A percentile compares a stretch with the other conserved stretches of the same genome.
These are phyloP conservation scores for Marasmius sp. DNA, from an alignment of 1,284 basidiomycete species.

Conservation along the genomic window DNA sequence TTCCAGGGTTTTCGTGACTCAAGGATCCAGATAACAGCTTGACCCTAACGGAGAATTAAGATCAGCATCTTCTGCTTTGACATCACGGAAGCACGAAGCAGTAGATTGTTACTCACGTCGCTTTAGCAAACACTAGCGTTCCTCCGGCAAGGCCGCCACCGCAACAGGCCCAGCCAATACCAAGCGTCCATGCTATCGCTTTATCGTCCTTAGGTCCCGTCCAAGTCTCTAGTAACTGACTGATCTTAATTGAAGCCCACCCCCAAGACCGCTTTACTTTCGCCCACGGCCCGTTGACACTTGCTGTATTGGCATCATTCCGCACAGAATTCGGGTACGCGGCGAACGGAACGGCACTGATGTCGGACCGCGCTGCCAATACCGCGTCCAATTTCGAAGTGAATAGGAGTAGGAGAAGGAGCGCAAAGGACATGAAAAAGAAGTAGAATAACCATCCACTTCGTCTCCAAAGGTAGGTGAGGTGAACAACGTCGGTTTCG, in stretches of 20 bases:
- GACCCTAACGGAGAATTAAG: conserved; percentile 46
- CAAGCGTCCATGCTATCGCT: conserved; percentile 83
- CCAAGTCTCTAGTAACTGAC: conserved; percentile 71
- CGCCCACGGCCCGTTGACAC: conserved; percentile 17
- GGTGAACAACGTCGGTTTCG: conserved; percentile 68
- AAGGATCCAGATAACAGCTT: conserved; percentile 74
- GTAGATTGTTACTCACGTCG: conserved; percentile 52
- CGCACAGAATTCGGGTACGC: conserved; percentile 19
- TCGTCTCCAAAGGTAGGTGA: conserved; percentile 82
- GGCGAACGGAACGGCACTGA: conserved; percentile 56
- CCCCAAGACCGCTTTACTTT: conserved; percentile 41
- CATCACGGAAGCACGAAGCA: neutral
- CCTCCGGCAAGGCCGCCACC: conserved; percentile 89
- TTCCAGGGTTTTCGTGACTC: conserved; percentile 77
- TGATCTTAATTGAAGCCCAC: conserved; percentile 50
- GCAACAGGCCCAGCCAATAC: conserved; percentile 89
- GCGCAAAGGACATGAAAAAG: conserved; percentile 72
- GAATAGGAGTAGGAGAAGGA: conserved; percentile 65
- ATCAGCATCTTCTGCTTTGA: conserved; percentile 1
- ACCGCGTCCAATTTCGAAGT: conserved; percentile 67
- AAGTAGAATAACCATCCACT: conserved; percentile 89
- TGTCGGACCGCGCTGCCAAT: conserved; percentile 63
- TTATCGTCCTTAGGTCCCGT: conserved; percentile 79
- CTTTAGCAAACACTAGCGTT: conserved; percentile 90
- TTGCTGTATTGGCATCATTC: neutral